Base-by-base conservation (phyloP, 1,139 yeast species). In the Saccharomycopsis hybrid region DNA sequence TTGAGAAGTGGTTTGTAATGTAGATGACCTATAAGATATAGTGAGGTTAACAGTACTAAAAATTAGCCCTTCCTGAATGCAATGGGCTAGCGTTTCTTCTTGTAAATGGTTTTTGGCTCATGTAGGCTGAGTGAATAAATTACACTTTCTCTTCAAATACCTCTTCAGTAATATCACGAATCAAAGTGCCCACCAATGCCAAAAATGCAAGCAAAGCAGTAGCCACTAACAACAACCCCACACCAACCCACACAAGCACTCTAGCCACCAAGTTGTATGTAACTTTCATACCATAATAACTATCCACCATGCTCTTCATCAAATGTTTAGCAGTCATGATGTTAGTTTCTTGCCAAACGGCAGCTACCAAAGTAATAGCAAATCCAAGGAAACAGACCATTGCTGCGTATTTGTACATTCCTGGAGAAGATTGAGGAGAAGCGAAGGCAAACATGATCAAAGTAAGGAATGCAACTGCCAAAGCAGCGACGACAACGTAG, bases 271-370 rank as follows among this genome's bases (percentile, higher is more conserved):
- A 29, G 31, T 51, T 51, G 38, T 52, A 52, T 9, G 37, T 45
- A 24, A 47, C 44, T 18, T 46, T 32, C 4, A 53, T 41, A n/a
- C 47, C 51, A 27, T 51, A 53, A 30, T 53, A 53, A 24, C 47
- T 44, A 39, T 53, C 55, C 8, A 42, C 53, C 37, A 48, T 46
- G 13, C 41, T 36, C 9, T 49, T 38, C 38, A 53, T 24, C 29
- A 53, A 32, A n/a, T 48, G 50, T 7, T 48, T 47, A 18, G 50
- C 52, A n/a, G 55, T 53, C 18, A 53, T 11, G 29, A 53, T 44
- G 37, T 53, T 53, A 8, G 55, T 53, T 41, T 53, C 55, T 41
- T 53, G 55, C 55, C 55, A 53, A 13, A 53, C 52, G 11, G 55
- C 55, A 27, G 55, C 55, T 2, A 53, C 55, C 37, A 53, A 51